A percentile compares a stretch with the other conserved stretches of the same genome.
Conservation (phyloP, 768 basidiomycete species). For the Termitomyces sp. region DNA sequence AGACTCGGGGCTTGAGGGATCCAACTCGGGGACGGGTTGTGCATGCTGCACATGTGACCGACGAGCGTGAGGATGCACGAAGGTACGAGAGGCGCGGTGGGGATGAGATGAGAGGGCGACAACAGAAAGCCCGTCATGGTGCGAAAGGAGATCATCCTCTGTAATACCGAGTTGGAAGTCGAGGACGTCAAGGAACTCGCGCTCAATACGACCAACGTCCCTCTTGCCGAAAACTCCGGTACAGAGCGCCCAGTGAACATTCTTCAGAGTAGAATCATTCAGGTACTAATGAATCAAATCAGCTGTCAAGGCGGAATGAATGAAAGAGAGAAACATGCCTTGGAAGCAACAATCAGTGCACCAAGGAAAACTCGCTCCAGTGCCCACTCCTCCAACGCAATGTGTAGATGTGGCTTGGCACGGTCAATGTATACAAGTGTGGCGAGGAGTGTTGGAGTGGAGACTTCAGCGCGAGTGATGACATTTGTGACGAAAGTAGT, state of each 20-base stretch:
- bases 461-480: slow-evolving; percentile 69
- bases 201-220: slow-evolving; percentile 77
- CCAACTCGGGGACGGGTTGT: slow-evolving; percentile 36
- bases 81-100: slow-evolving; percentile 19
- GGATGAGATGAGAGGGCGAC: slow-evolving; percentile 19
- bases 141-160: slow-evolving; percentile 59
- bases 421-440: slow-evolving; percentile 75
- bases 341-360: slow-evolving; percentile 83
- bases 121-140: slow-evolving; percentile 38
- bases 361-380: slow-evolving; percentile 89
- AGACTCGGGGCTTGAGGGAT: slow-evolving; percentile 37
- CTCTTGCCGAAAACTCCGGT: slow-evolving; percentile 80
- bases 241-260: slow-evolving; percentile 87
- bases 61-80: slow-evolving; percentile 14
- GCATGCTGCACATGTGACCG: neutral
- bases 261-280: slow-evolving; percentile 89
- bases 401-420: slow-evolving; percentile 75
- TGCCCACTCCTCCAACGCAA: slow-evolving; percentile 82
- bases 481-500: slow-evolving; percentile 64
- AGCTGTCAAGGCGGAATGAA: slow-evolving; percentile 7
- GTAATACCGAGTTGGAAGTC: slow-evolving; percentile 68
- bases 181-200: slow-evolving; percentile 78
- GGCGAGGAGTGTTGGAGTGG: slow-evolving; percentile 63
- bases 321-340: slow-evolving; percentile 41
- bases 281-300: slow-evolving; percentile 48